Percentiles rank a stretch among this genome's conserved stretches.
These are phyloP conservation scores for Russula earlei DNA, from an alignment of 768 basidiomycete species.

Conservation along the genomic window DNA sequence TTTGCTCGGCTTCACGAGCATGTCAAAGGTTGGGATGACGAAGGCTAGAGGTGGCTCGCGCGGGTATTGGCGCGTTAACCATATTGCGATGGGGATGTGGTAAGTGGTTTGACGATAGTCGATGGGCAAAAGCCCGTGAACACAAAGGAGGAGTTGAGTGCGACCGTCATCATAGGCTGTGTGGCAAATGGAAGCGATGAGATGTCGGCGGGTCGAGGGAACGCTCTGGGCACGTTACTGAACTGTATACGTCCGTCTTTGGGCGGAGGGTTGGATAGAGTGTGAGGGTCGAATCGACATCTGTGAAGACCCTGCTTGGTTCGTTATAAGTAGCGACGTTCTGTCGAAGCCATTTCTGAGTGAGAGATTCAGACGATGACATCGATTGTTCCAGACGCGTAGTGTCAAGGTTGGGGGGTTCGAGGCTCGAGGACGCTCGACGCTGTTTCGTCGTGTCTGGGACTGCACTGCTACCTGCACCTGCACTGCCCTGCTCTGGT, in stretches of 20 bases:
- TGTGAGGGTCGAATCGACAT: slow-evolving; percentile 52
- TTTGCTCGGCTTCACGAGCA: slow-evolving; percentile 74
- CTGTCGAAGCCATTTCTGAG: slow-evolving; percentile 56
- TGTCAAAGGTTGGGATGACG: slow-evolving; percentile 84
- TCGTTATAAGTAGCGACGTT: slow-evolving; percentile 48
- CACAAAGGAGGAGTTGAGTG: slow-evolving; percentile 79
- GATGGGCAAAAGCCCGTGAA: slow-evolving; percentile 90
- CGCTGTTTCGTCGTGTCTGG: no score
- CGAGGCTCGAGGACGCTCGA: no score
- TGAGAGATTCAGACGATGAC: slow-evolving; percentile 26
- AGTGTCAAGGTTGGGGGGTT: neutral
- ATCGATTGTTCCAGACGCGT: neutral
- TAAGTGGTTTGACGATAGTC: slow-evolving; percentile 65
- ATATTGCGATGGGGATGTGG: slow-evolving; percentile 88
- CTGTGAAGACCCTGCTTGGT: slow-evolving; percentile 47
- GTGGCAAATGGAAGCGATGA: slow-evolving; percentile 15
- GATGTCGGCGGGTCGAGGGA: slow-evolving; percentile 3
- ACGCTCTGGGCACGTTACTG: slow-evolving; percentile 21
- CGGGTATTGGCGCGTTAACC: slow-evolving; percentile 83
- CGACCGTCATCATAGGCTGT: slow-evolving; percentile 92
- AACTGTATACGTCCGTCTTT: slow-evolving; percentile 75
- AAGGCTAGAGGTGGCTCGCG: slow-evolving; percentile 73
- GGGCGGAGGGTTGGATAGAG: slow-evolving; percentile 53
- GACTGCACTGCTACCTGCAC: no score
- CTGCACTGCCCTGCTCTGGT: no score